These are phyloP conservation scores for button mushroom (Agaricus bisporus) DNA, from an alignment of 768 basidiomycete species.

Conservation along the genomic window DNA sequence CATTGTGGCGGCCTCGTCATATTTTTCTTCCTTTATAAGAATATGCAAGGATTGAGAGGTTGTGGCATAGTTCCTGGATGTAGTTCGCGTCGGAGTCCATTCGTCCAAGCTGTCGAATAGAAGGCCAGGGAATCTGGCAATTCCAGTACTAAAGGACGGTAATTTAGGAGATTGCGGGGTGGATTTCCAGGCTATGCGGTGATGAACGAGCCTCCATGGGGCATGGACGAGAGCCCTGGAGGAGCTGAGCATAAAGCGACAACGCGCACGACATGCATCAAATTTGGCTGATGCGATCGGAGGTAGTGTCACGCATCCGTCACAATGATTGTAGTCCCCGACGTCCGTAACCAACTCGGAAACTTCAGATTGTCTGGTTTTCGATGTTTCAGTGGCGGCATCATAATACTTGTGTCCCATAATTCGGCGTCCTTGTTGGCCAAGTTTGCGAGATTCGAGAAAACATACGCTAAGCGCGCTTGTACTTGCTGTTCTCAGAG, in stretches of 20 bases:
- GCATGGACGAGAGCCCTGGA: slow-evolving; percentile 27
- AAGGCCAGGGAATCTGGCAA: neutral
- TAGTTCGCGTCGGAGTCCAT: neutral
- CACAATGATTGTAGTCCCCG: no score
- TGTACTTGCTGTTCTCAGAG: no score
- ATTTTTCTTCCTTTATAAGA: slow-evolving; percentile 24
- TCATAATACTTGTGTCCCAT: no score
- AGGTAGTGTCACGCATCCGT: neutral
- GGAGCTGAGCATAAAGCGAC: slow-evolving; percentile 26
- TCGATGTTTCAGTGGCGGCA: no score
- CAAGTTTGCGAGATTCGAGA: no score
- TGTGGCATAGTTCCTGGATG: slow-evolving; percentile 6
- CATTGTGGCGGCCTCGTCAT: slow-evolving; percentile 24
- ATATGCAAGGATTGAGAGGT: slow-evolving; percentile 1
- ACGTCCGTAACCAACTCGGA: no score
- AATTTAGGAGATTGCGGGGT: neutral
- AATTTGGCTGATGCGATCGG: neutral
- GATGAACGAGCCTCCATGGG: slow-evolving; percentile 14
- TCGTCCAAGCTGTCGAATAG: neutral
- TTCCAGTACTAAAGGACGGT: neutral
- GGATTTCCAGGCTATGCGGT: neutral
- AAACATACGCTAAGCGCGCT: no score
- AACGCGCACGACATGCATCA: neutral
- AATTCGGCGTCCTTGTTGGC: no score
- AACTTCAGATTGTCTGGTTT: no score